Conservation (phyloP, 768 basidiomycete genomes). For the Agrocybe chaxingu region DNA sequence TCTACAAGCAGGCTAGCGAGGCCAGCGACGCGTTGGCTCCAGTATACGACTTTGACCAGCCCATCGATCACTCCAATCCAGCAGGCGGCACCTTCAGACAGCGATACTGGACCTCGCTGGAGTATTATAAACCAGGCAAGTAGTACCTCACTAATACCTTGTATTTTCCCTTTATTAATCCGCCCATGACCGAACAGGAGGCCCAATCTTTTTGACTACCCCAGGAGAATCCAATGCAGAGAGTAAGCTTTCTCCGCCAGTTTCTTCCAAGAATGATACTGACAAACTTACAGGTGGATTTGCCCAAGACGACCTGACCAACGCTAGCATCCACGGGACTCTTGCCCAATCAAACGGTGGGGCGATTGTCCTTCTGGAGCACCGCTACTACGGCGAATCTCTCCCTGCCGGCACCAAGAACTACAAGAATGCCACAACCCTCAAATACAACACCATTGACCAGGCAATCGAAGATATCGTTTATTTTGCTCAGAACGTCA, state of each 20-base stretch:
- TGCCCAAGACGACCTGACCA: background rate
- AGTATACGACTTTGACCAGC: background rate
- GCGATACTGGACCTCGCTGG: background rate
- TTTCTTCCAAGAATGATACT: background rate
- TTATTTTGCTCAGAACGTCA: background rate
- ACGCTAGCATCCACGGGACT: background rate
- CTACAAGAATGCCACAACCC: background rate
- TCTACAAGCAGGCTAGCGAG: no score
- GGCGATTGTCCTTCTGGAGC: background rate
- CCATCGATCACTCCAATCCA: background rate
- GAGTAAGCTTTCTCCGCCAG: background rate
- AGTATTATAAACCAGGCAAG: background rate
- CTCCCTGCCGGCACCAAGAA: background rate
- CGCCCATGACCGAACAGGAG: background rate
- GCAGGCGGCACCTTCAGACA: background rate
- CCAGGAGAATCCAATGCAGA: background rate
- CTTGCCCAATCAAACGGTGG: background rate
- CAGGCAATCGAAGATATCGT: background rate
- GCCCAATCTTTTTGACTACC: background rate
- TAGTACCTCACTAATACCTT: background rate
- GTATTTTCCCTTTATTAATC: background rate
- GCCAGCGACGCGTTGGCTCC: background rate
- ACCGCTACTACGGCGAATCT: background rate
- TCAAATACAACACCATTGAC: background rate
- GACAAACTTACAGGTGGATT: no score